These are phyloP conservation scores for Brassica balearica DNA, from an alignment of 441 rosid species.

Conservation along the genomic window DNA sequence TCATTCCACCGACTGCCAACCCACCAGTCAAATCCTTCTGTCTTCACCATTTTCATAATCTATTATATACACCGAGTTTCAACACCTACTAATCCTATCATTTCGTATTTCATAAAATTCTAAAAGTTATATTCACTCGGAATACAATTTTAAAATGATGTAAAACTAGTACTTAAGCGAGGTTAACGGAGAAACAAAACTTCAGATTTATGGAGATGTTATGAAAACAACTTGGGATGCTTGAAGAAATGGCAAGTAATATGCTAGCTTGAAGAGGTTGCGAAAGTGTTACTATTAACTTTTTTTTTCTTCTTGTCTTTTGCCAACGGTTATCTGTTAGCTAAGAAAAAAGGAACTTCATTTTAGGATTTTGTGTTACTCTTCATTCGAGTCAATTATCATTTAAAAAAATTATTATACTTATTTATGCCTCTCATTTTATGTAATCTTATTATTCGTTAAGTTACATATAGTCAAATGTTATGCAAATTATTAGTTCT, in stretches of 20 bases:
- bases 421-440: slow-evolving; percentile 35
- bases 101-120: neutral
- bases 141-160: neutral
- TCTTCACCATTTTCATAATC: neutral
- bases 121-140: neutral
- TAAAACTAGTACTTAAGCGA: neutral
- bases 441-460: slow-evolving; percentile 9
- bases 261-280: slow-evolving; percentile 26
- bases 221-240: neutral
- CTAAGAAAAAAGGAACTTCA: neutral
- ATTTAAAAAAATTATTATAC: slow-evolving; percentile 12
- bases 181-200: neutral
- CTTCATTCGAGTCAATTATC: slow-evolving; percentile 10
- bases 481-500: slow-evolving; percentile 24
- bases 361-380: neutral
- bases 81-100: neutral
- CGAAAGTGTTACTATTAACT: neutral
- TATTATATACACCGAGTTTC: neutral
- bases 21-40: neutral
- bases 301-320: neutral
- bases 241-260: slow-evolving; percentile 10
- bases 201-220: neutral
- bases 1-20: slow-evolving; percentile 42
- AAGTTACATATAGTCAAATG: slow-evolving; percentile 13
- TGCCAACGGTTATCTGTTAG: slow-evolving; percentile 14